Percentiles rank a stretch among this genome's conserved stretches.
Evolutionary conservation across 176 grass and related monocot genomes (phyloP).

Genomic region (Carex kokanica): DNA sequence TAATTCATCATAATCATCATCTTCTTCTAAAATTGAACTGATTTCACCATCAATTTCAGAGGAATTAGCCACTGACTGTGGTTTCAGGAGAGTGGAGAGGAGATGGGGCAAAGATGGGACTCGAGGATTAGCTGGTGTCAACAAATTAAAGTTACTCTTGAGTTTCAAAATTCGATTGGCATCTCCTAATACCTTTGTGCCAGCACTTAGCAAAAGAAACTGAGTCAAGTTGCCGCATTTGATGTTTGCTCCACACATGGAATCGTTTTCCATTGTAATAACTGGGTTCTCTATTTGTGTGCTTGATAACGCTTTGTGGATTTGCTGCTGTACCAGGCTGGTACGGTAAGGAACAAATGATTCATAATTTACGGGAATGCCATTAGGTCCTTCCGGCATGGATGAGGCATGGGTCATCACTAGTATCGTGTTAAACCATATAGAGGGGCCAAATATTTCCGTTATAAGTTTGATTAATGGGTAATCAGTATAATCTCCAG

Average conservation of each 20-base stretch:
- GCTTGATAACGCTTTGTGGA: conserved; percentile 57
- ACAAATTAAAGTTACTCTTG: conserved; percentile 65
- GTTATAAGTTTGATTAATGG: conserved; percentile 81
- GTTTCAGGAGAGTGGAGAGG: conserved; percentile 81
- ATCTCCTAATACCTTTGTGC: conserved; percentile 74
- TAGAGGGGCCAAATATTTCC: conserved; percentile 75
- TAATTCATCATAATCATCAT: conserved; percentile 89
- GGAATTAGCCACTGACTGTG: conserved; percentile 33
- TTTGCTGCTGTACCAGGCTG: conserved; percentile 49
- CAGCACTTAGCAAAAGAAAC: conserved; percentile 67
- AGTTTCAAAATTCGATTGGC: conserved; percentile 87
- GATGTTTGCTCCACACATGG: conserved; percentile 50
- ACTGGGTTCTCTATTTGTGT: conserved; percentile 69
- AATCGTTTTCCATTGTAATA: conserved; percentile 72
- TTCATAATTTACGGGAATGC: conserved; percentile 69
- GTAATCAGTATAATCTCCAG: conserved; percentile 53
- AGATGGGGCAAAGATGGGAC: conserved; percentile 84
- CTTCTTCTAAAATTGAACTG: conserved; percentile 53
- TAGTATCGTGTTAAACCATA: conserved; percentile 90
- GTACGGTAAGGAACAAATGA: conserved; percentile 58
- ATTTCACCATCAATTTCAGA: conserved; percentile 32
- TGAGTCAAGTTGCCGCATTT: conserved; percentile 70
- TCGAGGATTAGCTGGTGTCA: conserved; percentile 57
- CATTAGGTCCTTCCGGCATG: conserved; percentile 83
- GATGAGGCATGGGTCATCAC: conserved; percentile 76